Evolutionary conservation across 257 asterid species (phyloP), one percentile per base, ranked within the genome.

Genomic region (Gentiana dahurica): DNA sequence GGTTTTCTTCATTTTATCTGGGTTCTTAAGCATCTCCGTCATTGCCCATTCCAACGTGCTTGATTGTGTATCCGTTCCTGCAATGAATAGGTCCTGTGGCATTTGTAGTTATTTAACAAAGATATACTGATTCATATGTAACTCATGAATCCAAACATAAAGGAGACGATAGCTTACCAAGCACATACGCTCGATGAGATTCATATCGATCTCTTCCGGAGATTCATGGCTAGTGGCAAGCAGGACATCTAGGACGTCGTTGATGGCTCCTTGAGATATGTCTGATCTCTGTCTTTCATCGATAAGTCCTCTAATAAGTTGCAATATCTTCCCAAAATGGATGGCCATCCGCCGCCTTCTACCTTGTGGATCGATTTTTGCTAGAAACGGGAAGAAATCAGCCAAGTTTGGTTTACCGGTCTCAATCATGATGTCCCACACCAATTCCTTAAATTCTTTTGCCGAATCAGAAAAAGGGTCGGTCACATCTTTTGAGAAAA

Each of bases 321-420:
- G 24, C 24, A 55, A 15, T 12, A 55, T 5, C 9, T 47, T 37
- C 36, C 43, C 57, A 32, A 55, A 56, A 9, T 12, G 5, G 7
- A 3, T 13, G 2, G 10, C n/a, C 41, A 24, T 48, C 35, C 53
- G 49, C 2, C 39, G n/a, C 47, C 43, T 35, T 5, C 55, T 64
- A 9, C 63, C 63, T 44, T 55, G 63, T n/a, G 63, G 69, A 50
- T 64, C 69, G 10, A 64, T 15, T 37, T 2, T 2, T 6, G n/a
- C 38, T 4, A 64, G 63, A 39, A 50, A 41, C 1, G 69, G 69
- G 49, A 64, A 56, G n/a, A 5, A 56, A 10, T 64, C 69, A 2
- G 45, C 55, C 32, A 56, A 3, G 38, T 64, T 64, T 5, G 56
- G 55, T 34, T 55, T 55, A 0, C 57, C 63, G 3, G 33, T 12